A percentile compares a stretch with the other conserved stretches of the same genome.
These are phyloP conservation scores for Beauveria sp. DNA, from an alignment of 2,329 filamentous ascomycete species.

Conservation along the genomic window DNA sequence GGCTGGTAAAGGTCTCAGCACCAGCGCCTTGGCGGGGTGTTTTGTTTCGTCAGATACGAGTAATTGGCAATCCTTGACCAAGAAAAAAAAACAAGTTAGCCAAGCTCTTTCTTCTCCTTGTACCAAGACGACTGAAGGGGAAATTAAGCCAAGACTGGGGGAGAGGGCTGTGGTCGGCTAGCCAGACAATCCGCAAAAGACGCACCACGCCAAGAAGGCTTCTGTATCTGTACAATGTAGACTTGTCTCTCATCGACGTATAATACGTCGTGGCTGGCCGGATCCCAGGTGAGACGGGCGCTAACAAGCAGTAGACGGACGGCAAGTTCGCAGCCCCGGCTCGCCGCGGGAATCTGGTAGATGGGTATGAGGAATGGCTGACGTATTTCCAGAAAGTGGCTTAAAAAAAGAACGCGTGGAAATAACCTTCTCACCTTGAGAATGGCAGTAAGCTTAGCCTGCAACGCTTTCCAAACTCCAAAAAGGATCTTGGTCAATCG, in stretches of 20 bases:
- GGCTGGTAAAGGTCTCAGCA: neutral
- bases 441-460: no score
- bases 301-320: neutral
- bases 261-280: no score
- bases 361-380: neutral
- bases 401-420: neutral
- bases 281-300: neutral
- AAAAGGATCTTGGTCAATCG: no score
- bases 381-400: neutral
- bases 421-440: no score
- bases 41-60: neutral
- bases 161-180: neutral
- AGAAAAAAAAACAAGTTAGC: neutral
- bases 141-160: neutral
- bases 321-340: neutral
- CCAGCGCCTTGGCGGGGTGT: neutral
- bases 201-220: no score
- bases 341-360: neutral
- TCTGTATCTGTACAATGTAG: no score
- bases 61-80: neutral
- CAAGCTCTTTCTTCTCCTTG: neutral
- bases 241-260: no score
- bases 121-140: neutral
- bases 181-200: neutral
- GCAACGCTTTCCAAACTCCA: no score